Percentiles rank a stretch among this genome's conserved stretches.
Evolutionary conservation across 805 yeast species (phyloP).

Genomic region (Sugiyamaella boreocaroliniensis): DNA sequence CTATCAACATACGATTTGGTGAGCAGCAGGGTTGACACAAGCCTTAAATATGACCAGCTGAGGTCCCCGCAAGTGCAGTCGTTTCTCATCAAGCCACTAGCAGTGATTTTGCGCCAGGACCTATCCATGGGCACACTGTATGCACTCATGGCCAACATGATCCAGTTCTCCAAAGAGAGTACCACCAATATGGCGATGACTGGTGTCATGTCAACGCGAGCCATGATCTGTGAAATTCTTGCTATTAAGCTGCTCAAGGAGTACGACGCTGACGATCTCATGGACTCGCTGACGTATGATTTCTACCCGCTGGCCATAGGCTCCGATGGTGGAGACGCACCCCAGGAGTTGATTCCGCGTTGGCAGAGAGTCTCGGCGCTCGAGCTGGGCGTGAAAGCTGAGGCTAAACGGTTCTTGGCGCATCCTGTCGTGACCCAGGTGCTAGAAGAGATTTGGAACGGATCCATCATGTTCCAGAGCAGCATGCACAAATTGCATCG

Average conservation of each 20-base stretch:
- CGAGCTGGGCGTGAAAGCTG: slow-evolving; percentile 47
- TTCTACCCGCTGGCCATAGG: slow-evolving; percentile 38
- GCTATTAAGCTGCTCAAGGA: slow-evolving; percentile 46
- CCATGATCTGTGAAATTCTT: slow-evolving; percentile 47
- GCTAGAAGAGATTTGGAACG: slow-evolving; percentile 45
- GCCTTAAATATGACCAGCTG: slow-evolving; percentile 46
- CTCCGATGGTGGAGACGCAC: slow-evolving; percentile 2
- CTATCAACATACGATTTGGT: slow-evolving; percentile 38
- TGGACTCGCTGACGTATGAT: slow-evolving; percentile 40
- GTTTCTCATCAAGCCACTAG: slow-evolving; percentile 43
- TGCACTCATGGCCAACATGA: slow-evolving; percentile 34
- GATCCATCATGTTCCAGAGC: slow-evolving; percentile 40
- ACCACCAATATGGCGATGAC: slow-evolving; percentile 28
- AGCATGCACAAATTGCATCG: slow-evolving; percentile 33
- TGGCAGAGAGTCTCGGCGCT: slow-evolving; percentile 41
- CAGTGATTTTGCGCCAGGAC: slow-evolving; percentile 29
- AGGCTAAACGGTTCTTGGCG: slow-evolving; percentile 45
- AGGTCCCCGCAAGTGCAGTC: slow-evolving; percentile 45
- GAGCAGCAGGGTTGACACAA: slow-evolving; percentile 37
- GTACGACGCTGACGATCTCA: slow-evolving; percentile 36
- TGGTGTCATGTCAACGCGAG: slow-evolving; percentile 37
- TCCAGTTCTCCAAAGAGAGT: slow-evolving; percentile 33
- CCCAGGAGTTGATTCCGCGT: slow-evolving; percentile 23
- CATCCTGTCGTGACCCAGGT: slow-evolving; percentile 46
- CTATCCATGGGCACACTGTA: slow-evolving; percentile 33